These are phyloP conservation scores for Ophiostoma sp. DNA, from an alignment of 2,329 filamentous ascomycete genomes.

Conservation along the genomic window DNA sequence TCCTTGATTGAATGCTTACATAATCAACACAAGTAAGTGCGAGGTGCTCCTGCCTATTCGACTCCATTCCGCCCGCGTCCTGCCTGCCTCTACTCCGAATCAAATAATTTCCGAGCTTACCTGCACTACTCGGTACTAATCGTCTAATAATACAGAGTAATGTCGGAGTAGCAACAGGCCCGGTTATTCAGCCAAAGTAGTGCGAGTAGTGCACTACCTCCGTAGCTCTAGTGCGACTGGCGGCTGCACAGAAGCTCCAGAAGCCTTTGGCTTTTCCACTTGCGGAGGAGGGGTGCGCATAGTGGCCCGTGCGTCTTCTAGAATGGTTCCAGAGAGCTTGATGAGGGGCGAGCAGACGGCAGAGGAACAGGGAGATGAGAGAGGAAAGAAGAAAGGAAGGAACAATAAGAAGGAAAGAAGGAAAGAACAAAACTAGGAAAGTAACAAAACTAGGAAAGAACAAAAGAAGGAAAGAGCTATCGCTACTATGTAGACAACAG, in stretches of 20 bases:
- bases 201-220: slow-evolving; percentile 2
- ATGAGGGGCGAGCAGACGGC: slow-evolving; percentile 22
- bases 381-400: not conserved
- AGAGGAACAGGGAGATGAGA: not conserved
- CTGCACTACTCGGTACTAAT: not conserved
- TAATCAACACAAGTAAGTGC: not conserved
- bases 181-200: slow-evolving; percentile 9
- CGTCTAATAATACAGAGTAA: not conserved
- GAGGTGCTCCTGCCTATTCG: not conserved
- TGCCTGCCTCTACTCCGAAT: not conserved
- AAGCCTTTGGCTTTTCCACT: slow-evolving; percentile 22
- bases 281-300: slow-evolving; percentile 22
- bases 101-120: slow-evolving; percentile 2
- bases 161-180: not conserved
- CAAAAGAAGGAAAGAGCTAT: not conserved
- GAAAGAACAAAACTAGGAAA: too few relatives aligned
- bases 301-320: slow-evolving; percentile 30
- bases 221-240: not conserved
- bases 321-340: slow-evolving; percentile 27
- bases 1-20: not conserved
- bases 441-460: not conserved
- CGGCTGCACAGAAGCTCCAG: slow-evolving; percentile 29
- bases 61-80: not conserved
- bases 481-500: not conserved
- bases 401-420: not conserved